A percentile compares a stretch with the other conserved stretches of the same genome.
Evolutionary conservation across 805 yeast genomes (phyloP).

Genomic region (Candida sithepensis): DNA sequence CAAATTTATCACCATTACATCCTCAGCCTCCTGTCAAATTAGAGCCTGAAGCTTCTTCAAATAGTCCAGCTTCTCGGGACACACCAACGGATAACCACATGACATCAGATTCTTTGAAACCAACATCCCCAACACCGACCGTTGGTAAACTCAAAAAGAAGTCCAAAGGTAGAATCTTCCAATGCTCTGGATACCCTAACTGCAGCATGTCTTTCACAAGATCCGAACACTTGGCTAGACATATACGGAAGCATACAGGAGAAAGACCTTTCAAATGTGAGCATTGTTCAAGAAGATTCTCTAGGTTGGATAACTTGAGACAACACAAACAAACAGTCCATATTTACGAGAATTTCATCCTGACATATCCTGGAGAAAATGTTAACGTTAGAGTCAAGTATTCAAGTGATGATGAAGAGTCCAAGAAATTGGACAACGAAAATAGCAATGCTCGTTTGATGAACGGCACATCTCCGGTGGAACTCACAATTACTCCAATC

Average conservation of each 20-base stretch:
- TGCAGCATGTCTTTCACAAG: slow-evolving; percentile 88
- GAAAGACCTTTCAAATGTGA: slow-evolving; percentile 90
- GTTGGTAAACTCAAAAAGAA: slow-evolving; percentile 31
- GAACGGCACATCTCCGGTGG: neutral
- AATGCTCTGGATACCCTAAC: slow-evolving; percentile 81
- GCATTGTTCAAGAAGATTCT: slow-evolving; percentile 73
- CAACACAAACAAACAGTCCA: slow-evolving; percentile 90
- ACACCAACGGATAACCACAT: neutral
- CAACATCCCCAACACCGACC: neutral
- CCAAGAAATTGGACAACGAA: neutral
- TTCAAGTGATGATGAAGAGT: slow-evolving; percentile 4
- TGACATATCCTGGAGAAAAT: slow-evolving; percentile 32
- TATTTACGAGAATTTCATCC: slow-evolving; percentile 42
- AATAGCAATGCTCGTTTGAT: neutral
- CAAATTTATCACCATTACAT: neutral
- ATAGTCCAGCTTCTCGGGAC: neutral
- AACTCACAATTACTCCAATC: neutral
- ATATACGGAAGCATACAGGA: slow-evolving; percentile 90
- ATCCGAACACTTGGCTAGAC: slow-evolving; percentile 89
- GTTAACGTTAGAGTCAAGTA: slow-evolving; percentile 27
- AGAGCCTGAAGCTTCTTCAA: neutral
- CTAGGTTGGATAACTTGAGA: slow-evolving; percentile 81
- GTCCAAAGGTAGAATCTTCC: slow-evolving; percentile 65
- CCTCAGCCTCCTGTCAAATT: neutral
- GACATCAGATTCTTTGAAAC: neutral